Percentiles rank a stretch among this genome's conserved stretches.
These are phyloP conservation scores for Ilex aquifolium DNA, from an alignment of 257 asterid genomes.

Conservation along the genomic window DNA sequence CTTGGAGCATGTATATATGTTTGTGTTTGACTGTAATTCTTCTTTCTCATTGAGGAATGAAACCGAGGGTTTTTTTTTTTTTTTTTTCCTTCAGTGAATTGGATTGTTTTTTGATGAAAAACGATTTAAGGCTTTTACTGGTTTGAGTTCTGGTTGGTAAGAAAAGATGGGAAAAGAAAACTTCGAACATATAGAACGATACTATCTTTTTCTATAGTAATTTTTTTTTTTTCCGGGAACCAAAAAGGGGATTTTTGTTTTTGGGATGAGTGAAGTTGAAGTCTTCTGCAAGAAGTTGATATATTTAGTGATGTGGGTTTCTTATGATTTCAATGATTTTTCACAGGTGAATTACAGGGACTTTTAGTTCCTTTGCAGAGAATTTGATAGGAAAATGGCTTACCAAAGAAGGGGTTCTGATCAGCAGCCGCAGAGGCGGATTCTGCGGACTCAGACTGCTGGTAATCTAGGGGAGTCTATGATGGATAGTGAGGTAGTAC, in stretches of 20 bases:
- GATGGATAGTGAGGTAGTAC: slow-evolving; percentile 99
- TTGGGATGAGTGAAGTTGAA: background rate
- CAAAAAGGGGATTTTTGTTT: background rate
- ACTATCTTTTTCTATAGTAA: background rate
- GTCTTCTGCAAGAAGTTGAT: background rate
- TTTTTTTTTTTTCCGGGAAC: slow-evolving; percentile 7
- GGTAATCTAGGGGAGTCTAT: slow-evolving; percentile 93
- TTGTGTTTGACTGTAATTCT: no score
- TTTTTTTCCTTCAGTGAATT: background rate
- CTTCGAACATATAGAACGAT: background rate
- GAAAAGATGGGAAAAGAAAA: background rate
- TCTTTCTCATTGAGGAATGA: background rate
- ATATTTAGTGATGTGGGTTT: background rate
- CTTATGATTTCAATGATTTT: slow-evolving; percentile 5
- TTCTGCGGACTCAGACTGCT: slow-evolving; percentile 87
- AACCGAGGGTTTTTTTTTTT: background rate
- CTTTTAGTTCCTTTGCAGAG: slow-evolving; percentile 16
- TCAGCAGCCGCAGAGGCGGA: slow-evolving; percentile 64
- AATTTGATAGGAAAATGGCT: slow-evolving; percentile 56
- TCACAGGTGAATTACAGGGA: slow-evolving; percentile 25
- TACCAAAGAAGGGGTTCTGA: slow-evolving; percentile 87
- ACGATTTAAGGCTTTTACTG: slow-evolving; percentile 1
- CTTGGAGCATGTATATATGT: no score
- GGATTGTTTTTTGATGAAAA: background rate
- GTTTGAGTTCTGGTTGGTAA: slow-evolving; percentile 14